Percentiles rank a stretch among this genome's conserved stretches.
Evolutionary conservation across 2,329 filamentous ascomycete species (phyloP).

Genomic region (Colletotrichum incanum): DNA sequence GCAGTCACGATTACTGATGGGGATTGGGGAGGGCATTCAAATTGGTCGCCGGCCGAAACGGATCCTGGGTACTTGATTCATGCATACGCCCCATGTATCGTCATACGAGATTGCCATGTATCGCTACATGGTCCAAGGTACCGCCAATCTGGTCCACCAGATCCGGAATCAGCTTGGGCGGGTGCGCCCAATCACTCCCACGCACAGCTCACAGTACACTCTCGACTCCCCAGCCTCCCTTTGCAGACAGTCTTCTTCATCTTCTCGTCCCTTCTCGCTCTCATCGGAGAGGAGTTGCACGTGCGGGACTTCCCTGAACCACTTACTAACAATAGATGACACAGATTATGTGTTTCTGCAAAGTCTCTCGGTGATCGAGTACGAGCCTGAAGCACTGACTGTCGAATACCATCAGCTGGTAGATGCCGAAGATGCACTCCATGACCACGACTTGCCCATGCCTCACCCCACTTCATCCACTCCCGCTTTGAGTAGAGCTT

Average conservation of each 20-base stretch:
- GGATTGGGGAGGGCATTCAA: slow-evolving; percentile 12
- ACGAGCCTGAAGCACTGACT: neutral
- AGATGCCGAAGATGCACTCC: neutral
- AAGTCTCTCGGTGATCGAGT: neutral
- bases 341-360: neutral
- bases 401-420: neutral
- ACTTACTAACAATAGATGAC: slow-evolving; percentile 15
- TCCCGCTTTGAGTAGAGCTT: neutral
- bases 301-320: neutral
- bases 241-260: neutral
- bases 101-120: slow-evolving; percentile 48
- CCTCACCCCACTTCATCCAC: neutral
- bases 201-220: slow-evolving; percentile 26
- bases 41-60: slow-evolving; percentile 26
- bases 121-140: slow-evolving; percentile 47
- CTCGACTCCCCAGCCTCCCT: slow-evolving; percentile 28
- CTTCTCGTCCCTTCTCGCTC: neutral
- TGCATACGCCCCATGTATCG: slow-evolving; percentile 49
- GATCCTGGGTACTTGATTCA: slow-evolving; percentile 49
- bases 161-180: slow-evolving; percentile 34
- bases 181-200: slow-evolving; percentile 38
- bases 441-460: neutral
- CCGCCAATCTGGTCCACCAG: slow-evolving; percentile 31
- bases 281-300: neutral
- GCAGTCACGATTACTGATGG: slow-evolving; percentile 34